These are phyloP conservation scores for Pythium vanterpoolii DNA, from an alignment of 352 stramenopile species.

Conservation along the genomic window DNA sequence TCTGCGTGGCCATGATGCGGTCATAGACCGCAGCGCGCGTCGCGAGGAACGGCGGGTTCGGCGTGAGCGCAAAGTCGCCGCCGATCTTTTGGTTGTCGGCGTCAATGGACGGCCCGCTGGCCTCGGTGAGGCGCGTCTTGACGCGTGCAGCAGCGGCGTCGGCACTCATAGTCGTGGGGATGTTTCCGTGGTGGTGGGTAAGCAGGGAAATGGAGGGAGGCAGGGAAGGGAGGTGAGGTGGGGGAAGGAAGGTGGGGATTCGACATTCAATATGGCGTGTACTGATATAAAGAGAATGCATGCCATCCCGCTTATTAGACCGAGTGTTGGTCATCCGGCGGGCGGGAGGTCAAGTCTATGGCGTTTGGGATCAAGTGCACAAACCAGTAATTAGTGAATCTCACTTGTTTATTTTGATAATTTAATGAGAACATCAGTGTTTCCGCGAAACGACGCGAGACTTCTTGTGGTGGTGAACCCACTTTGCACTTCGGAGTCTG, in stretches of 20 bases:
- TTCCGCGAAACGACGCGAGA: not conserved
- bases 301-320: not conserved
- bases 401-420: too few species aligned
- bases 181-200: not conserved
- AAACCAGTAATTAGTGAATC: too few species aligned
- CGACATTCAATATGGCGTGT: too few species aligned
- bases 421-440: too few species aligned
- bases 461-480: conserved; percentile 7
- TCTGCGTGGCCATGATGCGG: conserved; percentile 67
- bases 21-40: conserved; percentile 86
- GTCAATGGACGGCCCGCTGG: conserved; percentile 66
- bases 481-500: not conserved
- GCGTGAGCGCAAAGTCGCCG: conserved; percentile 69
- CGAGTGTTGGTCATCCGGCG: too few species aligned
- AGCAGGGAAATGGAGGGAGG: not conserved
- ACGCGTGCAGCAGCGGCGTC: conserved; percentile 39
- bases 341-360: too few species aligned
- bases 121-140: conserved; percentile 78
- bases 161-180: conserved; percentile 5
- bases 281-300: not conserved
- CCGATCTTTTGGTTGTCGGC: conserved; percentile 71
- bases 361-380: too few species aligned
- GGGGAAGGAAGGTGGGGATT: not conserved
- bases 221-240: not conserved
- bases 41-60: conserved; percentile 83